A percentile compares a stretch with the other conserved stretches of the same genome.
These are phyloP conservation scores for Phlebiopsis flavidoalba DNA, from an alignment of 768 basidiomycete genomes.

Conservation along the genomic window DNA sequence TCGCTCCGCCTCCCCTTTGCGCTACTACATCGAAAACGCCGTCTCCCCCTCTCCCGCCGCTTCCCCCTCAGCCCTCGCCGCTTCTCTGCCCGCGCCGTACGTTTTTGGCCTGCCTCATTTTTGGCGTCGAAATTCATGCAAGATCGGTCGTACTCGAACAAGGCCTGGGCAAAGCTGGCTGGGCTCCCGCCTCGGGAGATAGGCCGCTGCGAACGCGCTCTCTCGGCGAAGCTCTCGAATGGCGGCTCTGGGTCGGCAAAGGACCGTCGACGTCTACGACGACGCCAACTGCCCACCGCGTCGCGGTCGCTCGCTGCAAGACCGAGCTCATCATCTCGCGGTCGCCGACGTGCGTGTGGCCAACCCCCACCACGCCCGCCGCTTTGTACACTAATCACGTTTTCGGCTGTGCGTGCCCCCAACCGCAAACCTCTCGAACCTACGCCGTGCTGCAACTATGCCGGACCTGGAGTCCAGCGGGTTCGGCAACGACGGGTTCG, in stretches of 20 bases:
- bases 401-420: neutral
- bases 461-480: slow-evolving; percentile 10
- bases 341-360: slow-evolving; percentile 13
- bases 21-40: slow-evolving; percentile 5
- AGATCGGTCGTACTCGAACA: slow-evolving; percentile 90
- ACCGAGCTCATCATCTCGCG: slow-evolving; percentile 12
- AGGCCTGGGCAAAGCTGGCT: slow-evolving; percentile 92
- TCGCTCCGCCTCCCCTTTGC: neutral
- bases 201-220: slow-evolving; percentile 82
- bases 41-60: slow-evolving; percentile 11
- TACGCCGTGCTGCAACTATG: slow-evolving; percentile 19
- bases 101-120: slow-evolving; percentile 84
- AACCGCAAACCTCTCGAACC: neutral
- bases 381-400: neutral
- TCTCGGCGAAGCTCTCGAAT: slow-evolving; percentile 79
- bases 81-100: slow-evolving; percentile 85
- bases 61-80: slow-evolving; percentile 60
- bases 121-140: slow-evolving; percentile 90
- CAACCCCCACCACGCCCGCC: slow-evolving; percentile 14
- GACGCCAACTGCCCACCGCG: neutral
- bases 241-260: slow-evolving; percentile 93
- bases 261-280: slow-evolving; percentile 23
- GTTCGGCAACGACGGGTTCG: neutral
- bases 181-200: slow-evolving; percentile 84
- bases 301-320: slow-evolving; percentile 16